Evolutionary conservation across 192 early-diverging fungal genomes (phyloP).

Genomic region (Spinellus fusiger): DNA sequence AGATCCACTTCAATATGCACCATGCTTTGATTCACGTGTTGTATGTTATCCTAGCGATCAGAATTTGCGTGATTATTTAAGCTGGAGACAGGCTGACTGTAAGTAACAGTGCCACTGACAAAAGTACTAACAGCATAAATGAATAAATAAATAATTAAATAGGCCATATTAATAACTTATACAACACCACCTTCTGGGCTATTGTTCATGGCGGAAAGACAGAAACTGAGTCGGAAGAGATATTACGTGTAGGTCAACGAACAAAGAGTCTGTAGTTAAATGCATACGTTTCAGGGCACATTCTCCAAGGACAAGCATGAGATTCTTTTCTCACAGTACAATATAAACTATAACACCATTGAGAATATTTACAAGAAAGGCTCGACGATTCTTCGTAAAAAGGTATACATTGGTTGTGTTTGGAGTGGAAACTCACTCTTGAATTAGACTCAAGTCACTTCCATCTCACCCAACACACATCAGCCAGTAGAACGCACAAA

Average conservation of each 20-base stretch:
- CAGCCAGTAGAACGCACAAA: conserved; percentile 44
- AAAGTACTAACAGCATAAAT: too few relatives aligned
- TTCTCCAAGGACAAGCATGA: conserved; percentile 89
- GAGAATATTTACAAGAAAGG: conserved; percentile 87
- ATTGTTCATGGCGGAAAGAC: conserved; percentile 71
- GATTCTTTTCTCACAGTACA: conserved; percentile 75
- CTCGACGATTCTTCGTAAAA: conserved; percentile 64
- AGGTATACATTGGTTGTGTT: conserved; percentile 24
- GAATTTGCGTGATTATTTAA: conserved; percentile 86
- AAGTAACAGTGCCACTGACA: too few relatives aligned
- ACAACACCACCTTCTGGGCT: conserved; percentile 94
- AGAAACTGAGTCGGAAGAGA: conserved; percentile 68
- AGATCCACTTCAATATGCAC: conserved; percentile 62
- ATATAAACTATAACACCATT: conserved; percentile 86
- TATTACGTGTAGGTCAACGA: conserved; percentile 51
- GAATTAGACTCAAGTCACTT: conserved; percentile 14
- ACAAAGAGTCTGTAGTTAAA: background rate
- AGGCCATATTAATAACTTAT: conserved; percentile 80
- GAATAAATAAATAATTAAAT: background rate
- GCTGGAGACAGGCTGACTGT: conserved; percentile 94
- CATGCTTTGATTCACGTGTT: conserved; percentile 86
- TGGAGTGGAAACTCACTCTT: conserved; percentile 1
- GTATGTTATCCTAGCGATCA: conserved; percentile 81
- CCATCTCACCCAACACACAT: conserved; percentile 9
- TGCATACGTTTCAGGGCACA: conserved; percentile 54